phyloP scores from a whole-genome alignment of 306 rosid species.

The Dryas drummondii region DNA sequence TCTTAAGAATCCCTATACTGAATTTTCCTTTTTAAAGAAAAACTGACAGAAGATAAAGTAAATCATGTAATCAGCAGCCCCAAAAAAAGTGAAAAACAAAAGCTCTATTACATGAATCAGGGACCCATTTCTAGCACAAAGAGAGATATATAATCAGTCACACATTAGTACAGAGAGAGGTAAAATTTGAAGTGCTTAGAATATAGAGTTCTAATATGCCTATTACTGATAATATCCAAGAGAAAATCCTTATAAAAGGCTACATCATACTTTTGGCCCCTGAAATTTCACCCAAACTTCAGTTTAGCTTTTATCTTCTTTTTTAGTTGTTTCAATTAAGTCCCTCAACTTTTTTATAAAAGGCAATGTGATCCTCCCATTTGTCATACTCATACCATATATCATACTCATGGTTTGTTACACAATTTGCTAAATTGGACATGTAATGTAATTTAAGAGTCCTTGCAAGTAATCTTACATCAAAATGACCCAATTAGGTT shows the following conservation, averaged over 20 bases:
- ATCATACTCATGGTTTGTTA: no score
- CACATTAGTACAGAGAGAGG: slow-evolving; percentile 8
- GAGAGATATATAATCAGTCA: neutral
- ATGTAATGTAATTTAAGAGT: neutral
- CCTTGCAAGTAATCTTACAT: no score
- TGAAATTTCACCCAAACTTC: neutral
- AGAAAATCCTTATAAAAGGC: no score
- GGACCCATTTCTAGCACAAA: neutral
- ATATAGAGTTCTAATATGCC: neutral
- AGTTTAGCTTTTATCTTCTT: neutral
- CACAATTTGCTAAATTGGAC: neutral
- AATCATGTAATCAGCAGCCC: neutral
- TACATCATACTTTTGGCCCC: neutral
- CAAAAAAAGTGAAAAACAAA: neutral
- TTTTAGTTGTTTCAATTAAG: neutral
- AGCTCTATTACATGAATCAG: neutral
- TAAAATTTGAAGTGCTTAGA: slow-evolving; percentile 2
- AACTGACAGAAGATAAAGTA: neutral
- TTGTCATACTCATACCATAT: neutral
- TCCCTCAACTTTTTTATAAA: neutral
- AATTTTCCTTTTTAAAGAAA: neutral
- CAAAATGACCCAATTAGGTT: neutral
- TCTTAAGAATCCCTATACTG: neutral
- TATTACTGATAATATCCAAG: neutral
- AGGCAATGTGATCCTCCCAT: neutral